These are phyloP conservation scores for Stagonosporopsis rhizophila DNA, from an alignment of 2,329 filamentous ascomycete genomes.

Conservation along the genomic window DNA sequence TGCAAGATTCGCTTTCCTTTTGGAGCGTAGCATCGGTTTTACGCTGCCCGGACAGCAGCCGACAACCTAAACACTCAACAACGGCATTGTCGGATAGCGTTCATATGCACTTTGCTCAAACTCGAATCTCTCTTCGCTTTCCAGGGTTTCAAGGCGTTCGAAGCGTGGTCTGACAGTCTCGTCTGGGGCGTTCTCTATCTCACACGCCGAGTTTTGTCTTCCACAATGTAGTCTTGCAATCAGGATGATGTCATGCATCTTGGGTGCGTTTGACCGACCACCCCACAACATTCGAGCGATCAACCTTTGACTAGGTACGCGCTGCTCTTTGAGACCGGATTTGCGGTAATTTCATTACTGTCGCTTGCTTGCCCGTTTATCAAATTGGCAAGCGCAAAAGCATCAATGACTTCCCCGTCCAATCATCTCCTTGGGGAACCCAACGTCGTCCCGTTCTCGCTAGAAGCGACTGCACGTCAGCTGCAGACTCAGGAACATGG, in stretches of 20 bases:
- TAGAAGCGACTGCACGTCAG: conserved; percentile 3
- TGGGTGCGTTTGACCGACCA: neutral
- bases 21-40: neutral
- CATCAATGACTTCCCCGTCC: neutral
- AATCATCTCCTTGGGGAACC: neutral
- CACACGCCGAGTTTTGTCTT: neutral
- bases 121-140: neutral
- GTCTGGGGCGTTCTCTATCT: neutral
- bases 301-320: neutral
- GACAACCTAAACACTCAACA: neutral
- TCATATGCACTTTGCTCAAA: neutral
- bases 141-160: neutral
- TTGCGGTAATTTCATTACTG: neutral
- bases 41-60: conserved; percentile 5
- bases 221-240: neutral
- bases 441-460: conserved; percentile 2
- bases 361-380: neutral
- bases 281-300: neutral
- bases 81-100: conserved; percentile 3
- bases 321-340: neutral
- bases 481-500: conserved; percentile 8
- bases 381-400: neutral
- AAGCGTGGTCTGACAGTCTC: neutral
- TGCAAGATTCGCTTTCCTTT: neutral
- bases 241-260: conserved; percentile 13